Conservation (phyloP, 1,284 basidiomycete genomes). For the Wallemia ichthyophaga region DNA sequence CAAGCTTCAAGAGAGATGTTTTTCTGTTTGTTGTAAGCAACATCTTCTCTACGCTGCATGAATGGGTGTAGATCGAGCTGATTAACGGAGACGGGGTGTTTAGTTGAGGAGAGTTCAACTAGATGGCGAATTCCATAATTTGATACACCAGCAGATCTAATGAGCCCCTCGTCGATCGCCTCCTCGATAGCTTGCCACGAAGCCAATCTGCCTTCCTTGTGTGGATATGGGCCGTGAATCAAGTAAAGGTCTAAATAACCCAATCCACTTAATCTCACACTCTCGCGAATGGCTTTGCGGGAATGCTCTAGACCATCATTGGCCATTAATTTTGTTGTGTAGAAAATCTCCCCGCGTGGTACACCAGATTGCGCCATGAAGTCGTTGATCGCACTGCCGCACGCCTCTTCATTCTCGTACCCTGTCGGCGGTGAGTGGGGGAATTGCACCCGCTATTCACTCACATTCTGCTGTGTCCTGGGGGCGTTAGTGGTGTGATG, state of each 20-base stretch:
- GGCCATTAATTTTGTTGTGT: conserved; percentile 33
- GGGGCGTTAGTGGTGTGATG: neutral
- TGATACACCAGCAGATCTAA: conserved; percentile 19
- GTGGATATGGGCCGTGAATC: neutral
- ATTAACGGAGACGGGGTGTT: conserved; percentile 12
- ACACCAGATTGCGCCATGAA: conserved; percentile 20
- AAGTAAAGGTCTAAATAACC: conserved; percentile 16
- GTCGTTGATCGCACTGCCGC: conserved; percentile 28
- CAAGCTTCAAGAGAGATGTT: conserved; percentile 21
- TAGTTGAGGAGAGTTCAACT: conserved; percentile 18
- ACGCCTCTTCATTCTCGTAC: conserved; percentile 37
- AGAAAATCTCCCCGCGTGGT: conserved; percentile 29
- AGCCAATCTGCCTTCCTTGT: neutral
- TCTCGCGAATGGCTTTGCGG: conserved; percentile 24
- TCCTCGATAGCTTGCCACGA: conserved; percentile 17
- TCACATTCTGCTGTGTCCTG: conserved; percentile 18
- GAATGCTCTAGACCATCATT: conserved; percentile 26
- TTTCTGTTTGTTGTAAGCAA: conserved; percentile 18
- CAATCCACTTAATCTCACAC: conserved; percentile 24
- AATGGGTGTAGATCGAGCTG: conserved; percentile 19
- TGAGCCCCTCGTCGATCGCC: conserved; percentile 16
- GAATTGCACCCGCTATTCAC: no score
- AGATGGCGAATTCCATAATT: conserved; percentile 21
- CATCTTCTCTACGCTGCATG: conserved; percentile 18
- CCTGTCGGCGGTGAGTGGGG: no score